Evolutionary conservation across 148 eudicot genomes (phyloP), one percentile per base, ranked within the genome.

Genomic region (Amaranthus cruentus): DNA sequence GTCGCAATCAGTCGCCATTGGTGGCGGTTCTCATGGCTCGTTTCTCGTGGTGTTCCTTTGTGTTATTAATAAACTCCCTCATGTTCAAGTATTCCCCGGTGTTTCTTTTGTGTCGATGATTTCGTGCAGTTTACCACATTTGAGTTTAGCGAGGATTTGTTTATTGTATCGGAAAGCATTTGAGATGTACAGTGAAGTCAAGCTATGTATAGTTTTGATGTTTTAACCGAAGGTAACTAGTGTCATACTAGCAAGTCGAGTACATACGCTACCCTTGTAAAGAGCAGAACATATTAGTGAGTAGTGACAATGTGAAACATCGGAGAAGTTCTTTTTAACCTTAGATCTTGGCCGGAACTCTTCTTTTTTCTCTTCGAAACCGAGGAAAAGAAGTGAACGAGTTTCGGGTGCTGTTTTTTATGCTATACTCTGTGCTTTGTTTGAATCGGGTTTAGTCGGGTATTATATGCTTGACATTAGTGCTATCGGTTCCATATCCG

Each of bases 71-170:
- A 44, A 7, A 55, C 5, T 28, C 38, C 38, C 38, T 28, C 38
- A 28, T 28, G 38, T 12, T 61, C 64, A 3, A 21, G 47, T 61
- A 38, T 12, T 48, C n/a, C 66, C 50, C 5, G 15, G 44, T 13
- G 13, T n/a, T 43, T 55, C 47, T 66, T 2, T 43, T 48, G 10
- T 47, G 63, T 66, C 51, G 7, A 12, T 4, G n/a, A 59, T 52
- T 60, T 66, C 13, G 58, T 38, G 55, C 38, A 44, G 28, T 68
- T 52, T 68, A 68, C 77, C 43, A 5, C 43, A 49, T 5, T 56
- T 59, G 54, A 65, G 69, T 58, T 69, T 4, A 7, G 71, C 65
- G 18, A 38, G 48, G 61, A n/a, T 77, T 72, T 57, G 28, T 13
- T 60, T 51, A 61, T 50, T 60, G 53, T n/a, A 42, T 67, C 28